A percentile compares a stretch with the other conserved stretches of the same genome.
phyloP scores from a whole-genome alignment of 306 rosid genomes.

The Rubus parviflorus region DNA sequence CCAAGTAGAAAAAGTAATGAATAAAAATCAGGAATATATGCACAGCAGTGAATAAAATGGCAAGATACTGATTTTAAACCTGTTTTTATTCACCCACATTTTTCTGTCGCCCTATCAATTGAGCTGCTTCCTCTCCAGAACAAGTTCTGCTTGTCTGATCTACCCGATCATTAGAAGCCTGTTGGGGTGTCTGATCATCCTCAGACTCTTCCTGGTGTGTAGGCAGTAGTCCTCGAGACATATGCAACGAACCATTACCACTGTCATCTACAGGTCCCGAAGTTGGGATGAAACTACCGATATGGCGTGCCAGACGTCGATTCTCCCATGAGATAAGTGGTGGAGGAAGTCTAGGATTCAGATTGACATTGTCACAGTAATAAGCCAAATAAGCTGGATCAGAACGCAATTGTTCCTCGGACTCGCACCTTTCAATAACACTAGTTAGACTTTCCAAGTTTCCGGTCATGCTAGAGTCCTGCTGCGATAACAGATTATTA shows the following conservation, averaged over 20 bases:
- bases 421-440: conserved; percentile 45
- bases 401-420: conserved; percentile 51
- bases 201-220: conserved; percentile 72
- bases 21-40: background rate
- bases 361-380: conserved; percentile 61
- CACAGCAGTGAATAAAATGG: conserved; percentile 19
- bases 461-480: conserved; percentile 34
- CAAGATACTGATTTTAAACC: conserved; percentile 39
- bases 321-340: conserved; percentile 69
- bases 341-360: conserved; percentile 77
- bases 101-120: conserved; percentile 32
- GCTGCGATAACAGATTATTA: conserved; percentile 48
- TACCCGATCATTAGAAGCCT: conserved; percentile 41
- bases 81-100: conserved; percentile 50
- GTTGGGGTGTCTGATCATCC: conserved; percentile 59
- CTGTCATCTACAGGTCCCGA: conserved; percentile 52
- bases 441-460: conserved; percentile 46
- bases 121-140: conserved; percentile 31
- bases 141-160: conserved; percentile 22
- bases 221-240: conserved; percentile 56
- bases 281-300: conserved; percentile 52
- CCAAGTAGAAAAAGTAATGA: background rate
- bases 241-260: conserved; percentile 40
- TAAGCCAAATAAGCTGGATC: conserved; percentile 62
- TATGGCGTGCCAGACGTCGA: conserved; percentile 41